Evolutionary conservation across 768 basidiomycete species (phyloP).

Genomic region (Coprinellus micaceus): DNA sequence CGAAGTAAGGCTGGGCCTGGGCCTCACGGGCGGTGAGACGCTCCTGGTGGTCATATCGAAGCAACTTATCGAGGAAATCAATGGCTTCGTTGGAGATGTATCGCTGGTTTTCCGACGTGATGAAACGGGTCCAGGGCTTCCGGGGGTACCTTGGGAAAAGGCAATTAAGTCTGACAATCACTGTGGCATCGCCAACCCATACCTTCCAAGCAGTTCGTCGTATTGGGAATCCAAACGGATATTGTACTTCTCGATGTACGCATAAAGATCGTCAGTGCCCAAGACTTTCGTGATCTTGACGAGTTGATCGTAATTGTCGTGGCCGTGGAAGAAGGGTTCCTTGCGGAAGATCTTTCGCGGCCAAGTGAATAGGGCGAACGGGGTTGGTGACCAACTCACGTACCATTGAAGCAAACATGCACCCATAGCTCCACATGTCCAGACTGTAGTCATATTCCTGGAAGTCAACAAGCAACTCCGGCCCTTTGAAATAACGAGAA

Average conservation of each 20-base stretch:
- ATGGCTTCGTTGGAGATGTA: conserved; percentile 97
- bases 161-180: conserved; percentile 2
- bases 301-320: conserved; percentile 97
- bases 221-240: conserved; percentile 96
- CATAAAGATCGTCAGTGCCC: conserved; percentile 91
- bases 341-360: conserved; percentile 87
- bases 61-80: conserved; percentile 91
- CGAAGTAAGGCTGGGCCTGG: conserved; percentile 90
- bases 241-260: conserved; percentile 92
- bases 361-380: conserved; percentile 7
- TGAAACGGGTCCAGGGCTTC: conserved; percentile 94
- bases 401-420: conserved; percentile 99
- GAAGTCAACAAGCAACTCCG: conserved; percentile 94
- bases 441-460: conserved; percentile 97
- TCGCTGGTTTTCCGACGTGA: conserved; percentile 92
- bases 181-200: conserved; percentile 1
- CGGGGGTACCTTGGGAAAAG: conserved; percentile 65
- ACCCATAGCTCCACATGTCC: conserved; percentile 99
- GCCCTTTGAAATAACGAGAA: conserved; percentile 96
- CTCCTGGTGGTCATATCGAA: conserved; percentile 97
- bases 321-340: conserved; percentile 98
- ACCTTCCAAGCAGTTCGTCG: conserved; percentile 90
- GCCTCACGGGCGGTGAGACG: conserved; percentile 92
- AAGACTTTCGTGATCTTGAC: conserved; percentile 98
- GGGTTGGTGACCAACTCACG: conserved; percentile 15